phyloP scores from a whole-genome alignment of 2,329 filamentous ascomycete genomes.

The Pestalotiopsis sp. region DNA sequence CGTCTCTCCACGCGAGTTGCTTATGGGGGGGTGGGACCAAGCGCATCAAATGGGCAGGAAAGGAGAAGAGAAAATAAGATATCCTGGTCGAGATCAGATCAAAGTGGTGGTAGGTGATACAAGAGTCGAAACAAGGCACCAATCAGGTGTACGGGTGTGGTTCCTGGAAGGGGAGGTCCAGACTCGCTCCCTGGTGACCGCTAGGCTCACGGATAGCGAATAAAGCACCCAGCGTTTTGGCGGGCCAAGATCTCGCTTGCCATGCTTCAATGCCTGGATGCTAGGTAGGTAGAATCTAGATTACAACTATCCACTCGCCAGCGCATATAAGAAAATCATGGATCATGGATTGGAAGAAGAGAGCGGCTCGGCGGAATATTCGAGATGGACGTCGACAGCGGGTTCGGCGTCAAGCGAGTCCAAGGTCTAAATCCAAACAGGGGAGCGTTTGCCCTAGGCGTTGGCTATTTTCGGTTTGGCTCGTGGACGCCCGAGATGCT shows the following conservation, averaged over 20 bases:
- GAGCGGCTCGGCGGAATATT: not conserved
- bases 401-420: not conserved
- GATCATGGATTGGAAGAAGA: not conserved
- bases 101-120: not conserved
- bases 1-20: not conserved
- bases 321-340: not conserved
- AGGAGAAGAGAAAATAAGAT: not conserved
- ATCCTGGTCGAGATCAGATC: slow-evolving; percentile 7
- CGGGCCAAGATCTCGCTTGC: not conserved
- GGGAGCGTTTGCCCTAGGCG: not conserved
- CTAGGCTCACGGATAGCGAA: not conserved
- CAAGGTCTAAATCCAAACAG: not conserved
- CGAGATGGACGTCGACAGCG: not conserved
- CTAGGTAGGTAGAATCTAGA: not conserved
- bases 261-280: not conserved
- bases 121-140: slow-evolving; percentile 10
- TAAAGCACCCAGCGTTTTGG: not conserved
- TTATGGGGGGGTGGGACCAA: not conserved
- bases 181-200: not conserved
- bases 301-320: not conserved
- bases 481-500: not conserved
- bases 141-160: slow-evolving; percentile 2
- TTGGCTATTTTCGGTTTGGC: not conserved
- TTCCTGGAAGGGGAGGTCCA: not conserved
- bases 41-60: not conserved